A percentile compares a stretch with the other conserved stretches of the same genome.
Evolutionary conservation across 352 stramenopile genomes (phyloP).

Genomic region (Pythium grandisporangium): DNA sequence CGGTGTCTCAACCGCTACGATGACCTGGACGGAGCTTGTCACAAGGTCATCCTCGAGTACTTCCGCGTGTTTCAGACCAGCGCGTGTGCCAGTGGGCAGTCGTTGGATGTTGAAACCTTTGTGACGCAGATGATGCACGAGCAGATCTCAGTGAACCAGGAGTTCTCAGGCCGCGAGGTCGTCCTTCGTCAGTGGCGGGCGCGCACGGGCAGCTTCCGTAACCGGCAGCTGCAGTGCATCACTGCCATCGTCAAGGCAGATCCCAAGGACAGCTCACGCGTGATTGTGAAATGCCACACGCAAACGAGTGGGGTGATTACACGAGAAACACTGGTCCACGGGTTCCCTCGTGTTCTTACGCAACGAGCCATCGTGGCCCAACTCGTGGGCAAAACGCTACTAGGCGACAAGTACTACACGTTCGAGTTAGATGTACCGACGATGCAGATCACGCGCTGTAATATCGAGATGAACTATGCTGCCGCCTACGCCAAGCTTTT

Average conservation of each 20-base stretch:
- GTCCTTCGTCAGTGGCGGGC: constrained; percentile 3
- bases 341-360: constrained; percentile 3
- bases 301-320: neutral
- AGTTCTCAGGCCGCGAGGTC: neutral
- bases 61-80: constrained; percentile 1
- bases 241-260: constrained; percentile 1
- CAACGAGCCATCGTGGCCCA: constrained; percentile 1
- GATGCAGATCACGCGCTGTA: constrained; percentile 1
- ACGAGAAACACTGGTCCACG: neutral
- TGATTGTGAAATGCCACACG: neutral
- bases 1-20: constrained; percentile 3
- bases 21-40: constrained; percentile 2
- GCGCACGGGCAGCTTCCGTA: neutral
- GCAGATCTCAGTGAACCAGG: neutral
- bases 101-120: constrained; percentile 1
- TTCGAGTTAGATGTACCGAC: constrained; percentile 3
- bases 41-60: constrained; percentile 3
- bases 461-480: constrained; percentile 2
- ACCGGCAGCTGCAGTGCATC: constrained; percentile 1
- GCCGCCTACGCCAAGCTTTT: constrained; percentile 3
- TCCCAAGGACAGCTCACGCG: neutral
- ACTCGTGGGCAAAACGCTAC: constrained; percentile 1
- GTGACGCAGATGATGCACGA: constrained; percentile 1
- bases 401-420: neutral
- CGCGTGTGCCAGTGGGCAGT: neutral